phyloP scores from a whole-genome alignment of 192 early-diverging fungal genomes.

The Neocallimastix lanati region DNA sequence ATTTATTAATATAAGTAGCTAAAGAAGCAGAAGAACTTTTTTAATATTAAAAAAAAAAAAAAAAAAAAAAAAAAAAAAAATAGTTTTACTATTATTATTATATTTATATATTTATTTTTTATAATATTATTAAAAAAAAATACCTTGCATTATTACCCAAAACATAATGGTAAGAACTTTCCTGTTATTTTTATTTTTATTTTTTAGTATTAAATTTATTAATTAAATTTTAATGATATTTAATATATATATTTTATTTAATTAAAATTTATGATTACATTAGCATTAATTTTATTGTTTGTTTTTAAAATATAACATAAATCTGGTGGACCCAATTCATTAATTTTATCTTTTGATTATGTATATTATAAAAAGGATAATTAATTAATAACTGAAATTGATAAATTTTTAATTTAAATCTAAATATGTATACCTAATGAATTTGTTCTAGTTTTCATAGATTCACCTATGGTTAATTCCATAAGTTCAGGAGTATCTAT shows the following conservation, averaged over 20 bases:
- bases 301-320: conserved; percentile 89
- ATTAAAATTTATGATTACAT: conserved; percentile 36
- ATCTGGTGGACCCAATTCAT: conserved; percentile 93
- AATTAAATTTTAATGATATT: too few species aligned
- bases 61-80: too few species aligned
- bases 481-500: neutral
- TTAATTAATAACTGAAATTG: too few species aligned
- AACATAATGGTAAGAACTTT: conserved; percentile 47
- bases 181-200: conserved; percentile 23
- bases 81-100: too few species aligned
- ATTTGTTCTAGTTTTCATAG: conserved; percentile 69
- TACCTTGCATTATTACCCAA: conserved; percentile 31
- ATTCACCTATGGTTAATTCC: conserved; percentile 40
- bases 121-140: too few species aligned
- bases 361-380: too few species aligned
- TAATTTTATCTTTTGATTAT: neutral
- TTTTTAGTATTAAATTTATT: too few species aligned
- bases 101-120: too few species aligned
- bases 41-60: too few species aligned
- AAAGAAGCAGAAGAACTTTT: conserved; percentile 75
- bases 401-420: too few species aligned
- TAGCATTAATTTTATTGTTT: conserved; percentile 59
- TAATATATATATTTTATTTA: too few species aligned
- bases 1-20: conserved; percentile 91
- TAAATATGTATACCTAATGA: conserved; percentile 86